A percentile compares a stretch with the other conserved stretches of the same genome.
Conservation (phyloP, 2,329 filamentous ascomycete species). For the Tolypocladium endophyticum region DNA sequence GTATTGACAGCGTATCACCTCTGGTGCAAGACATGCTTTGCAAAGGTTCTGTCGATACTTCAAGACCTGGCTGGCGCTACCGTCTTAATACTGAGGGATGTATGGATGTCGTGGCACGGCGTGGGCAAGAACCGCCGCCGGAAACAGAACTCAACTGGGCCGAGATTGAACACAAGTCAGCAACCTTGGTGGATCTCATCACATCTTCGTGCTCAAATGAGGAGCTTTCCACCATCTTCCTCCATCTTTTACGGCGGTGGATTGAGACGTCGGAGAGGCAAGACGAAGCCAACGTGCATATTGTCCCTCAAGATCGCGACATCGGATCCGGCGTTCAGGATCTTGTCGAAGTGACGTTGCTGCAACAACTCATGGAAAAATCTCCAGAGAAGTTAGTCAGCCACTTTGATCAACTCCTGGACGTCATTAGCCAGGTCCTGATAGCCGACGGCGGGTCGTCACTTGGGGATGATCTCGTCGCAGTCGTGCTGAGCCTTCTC, state of each 20-base stretch:
- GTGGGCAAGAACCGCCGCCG: conserved; percentile 4
- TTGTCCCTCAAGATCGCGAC: conserved; percentile 18
- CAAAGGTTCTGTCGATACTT: conserved; percentile 30
- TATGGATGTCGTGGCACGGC: conserved; percentile 38
- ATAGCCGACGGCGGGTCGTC: conserved; percentile 29
- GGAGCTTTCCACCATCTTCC: conserved; percentile 50
- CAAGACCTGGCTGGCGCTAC: conserved; percentile 40
- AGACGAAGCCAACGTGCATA: conserved; percentile 13
- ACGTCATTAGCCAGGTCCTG: conserved; percentile 52
- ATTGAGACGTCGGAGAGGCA: conserved; percentile 24
- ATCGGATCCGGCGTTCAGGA: conserved; percentile 30
- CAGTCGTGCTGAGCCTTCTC: conserved; percentile 48
- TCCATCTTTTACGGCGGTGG: conserved; percentile 49
- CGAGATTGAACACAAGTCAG: conserved; percentile 36
- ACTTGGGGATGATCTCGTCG: conserved; percentile 35
- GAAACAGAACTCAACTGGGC: conserved; percentile 25
- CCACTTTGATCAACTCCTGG: conserved; percentile 53
- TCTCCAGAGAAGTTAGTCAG: conserved; percentile 53
- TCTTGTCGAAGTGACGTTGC: conserved; percentile 48
- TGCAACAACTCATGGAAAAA: conserved; percentile 54
- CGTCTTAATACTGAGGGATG: conserved; percentile 30
- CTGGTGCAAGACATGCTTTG: conserved; percentile 47
- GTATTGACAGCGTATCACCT: conserved; percentile 33
- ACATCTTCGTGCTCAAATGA: conserved; percentile 38
- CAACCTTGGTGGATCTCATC: conserved; percentile 38